Conservation (phyloP, 2,329 filamentous ascomycete species). For the Sporothrix phasma region DNA sequence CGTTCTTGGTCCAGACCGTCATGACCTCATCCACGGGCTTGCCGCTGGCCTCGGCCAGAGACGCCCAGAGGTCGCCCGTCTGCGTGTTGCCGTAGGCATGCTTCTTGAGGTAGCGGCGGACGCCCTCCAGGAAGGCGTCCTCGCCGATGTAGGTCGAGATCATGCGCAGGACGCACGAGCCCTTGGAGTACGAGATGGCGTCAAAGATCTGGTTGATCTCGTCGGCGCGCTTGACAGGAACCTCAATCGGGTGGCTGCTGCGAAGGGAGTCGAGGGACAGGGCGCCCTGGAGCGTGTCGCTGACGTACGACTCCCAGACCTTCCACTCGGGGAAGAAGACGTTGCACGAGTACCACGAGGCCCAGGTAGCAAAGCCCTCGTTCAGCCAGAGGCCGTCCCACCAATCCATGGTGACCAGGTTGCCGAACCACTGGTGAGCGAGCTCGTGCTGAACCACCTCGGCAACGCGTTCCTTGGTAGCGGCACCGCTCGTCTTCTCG, state of each 20-base stretch:
- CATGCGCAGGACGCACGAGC: slow-evolving; percentile 92
- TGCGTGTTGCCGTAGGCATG: slow-evolving; percentile 94
- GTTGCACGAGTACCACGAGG: slow-evolving; percentile 81
- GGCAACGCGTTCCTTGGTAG: slow-evolving; percentile 83
- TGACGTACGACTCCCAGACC: slow-evolving; percentile 92
- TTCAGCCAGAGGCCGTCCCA: slow-evolving; percentile 90
- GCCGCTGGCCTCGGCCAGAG: slow-evolving; percentile 77
- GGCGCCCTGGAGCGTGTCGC: slow-evolving; percentile 81
- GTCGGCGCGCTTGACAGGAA: slow-evolving; percentile 87
- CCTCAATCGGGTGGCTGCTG: slow-evolving; percentile 93
- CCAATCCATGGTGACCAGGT: slow-evolving; percentile 88
- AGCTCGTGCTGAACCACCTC: slow-evolving; percentile 96
- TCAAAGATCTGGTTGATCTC: slow-evolving; percentile 99
- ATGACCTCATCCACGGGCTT: slow-evolving; percentile 86
- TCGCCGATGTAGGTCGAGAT: slow-evolving; percentile 92
- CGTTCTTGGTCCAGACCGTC: slow-evolving; percentile 94
- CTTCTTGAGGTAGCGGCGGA: slow-evolving; percentile 85
- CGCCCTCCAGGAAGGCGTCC: slow-evolving; percentile 84
- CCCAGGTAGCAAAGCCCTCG: slow-evolving; percentile 86
- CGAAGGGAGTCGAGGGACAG: slow-evolving; percentile 80
- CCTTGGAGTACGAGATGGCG: slow-evolving; percentile 94
- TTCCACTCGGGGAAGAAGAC: slow-evolving; percentile 97
- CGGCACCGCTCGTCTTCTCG: slow-evolving; percentile 81
- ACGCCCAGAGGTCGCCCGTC: slow-evolving; percentile 83
- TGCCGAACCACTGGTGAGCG: slow-evolving; percentile 89